Evolutionary conservation across 2,329 filamentous ascomycete species (phyloP).

Genomic region (Diaporthe sp.): DNA sequence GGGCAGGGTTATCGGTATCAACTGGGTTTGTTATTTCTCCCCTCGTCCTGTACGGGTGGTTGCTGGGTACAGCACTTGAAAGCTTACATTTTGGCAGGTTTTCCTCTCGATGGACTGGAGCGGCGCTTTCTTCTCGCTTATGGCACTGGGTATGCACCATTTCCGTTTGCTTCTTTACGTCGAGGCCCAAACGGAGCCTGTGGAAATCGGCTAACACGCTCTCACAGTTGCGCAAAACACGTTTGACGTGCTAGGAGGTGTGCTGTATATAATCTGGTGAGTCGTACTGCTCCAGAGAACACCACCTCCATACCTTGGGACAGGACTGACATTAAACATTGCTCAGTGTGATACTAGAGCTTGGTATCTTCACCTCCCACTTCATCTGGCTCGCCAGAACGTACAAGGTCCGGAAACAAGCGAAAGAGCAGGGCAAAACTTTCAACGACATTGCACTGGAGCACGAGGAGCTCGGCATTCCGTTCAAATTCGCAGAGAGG

Average conservation of each 20-base stretch:
- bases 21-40: constrained; percentile 52
- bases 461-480: constrained; percentile 49
- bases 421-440: constrained; percentile 64
- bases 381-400: constrained; percentile 71
- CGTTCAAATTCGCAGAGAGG: constrained; percentile 56
- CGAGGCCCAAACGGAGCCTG: background rate
- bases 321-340: background rate
- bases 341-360: constrained; percentile 67
- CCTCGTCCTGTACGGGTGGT: constrained; percentile 40
- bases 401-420: constrained; percentile 64
- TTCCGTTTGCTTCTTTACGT: background rate
- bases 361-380: constrained; percentile 72
- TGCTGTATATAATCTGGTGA: constrained; percentile 73
- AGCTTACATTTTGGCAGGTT: constrained; percentile 48
- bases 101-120: constrained; percentile 73
- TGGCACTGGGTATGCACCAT: constrained; percentile 66
- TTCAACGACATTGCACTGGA: constrained; percentile 67
- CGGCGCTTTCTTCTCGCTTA: constrained; percentile 74
- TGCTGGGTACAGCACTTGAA: background rate
- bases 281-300: constrained; percentile 43
- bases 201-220: constrained; percentile 39
- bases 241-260: constrained; percentile 73
- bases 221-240: constrained; percentile 67
- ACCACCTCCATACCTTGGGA: background rate
- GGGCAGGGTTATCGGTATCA: constrained; percentile 73